Conservation (phyloP, 108 stramenopile genomes). For the Nannochloropsis salina region DNA sequence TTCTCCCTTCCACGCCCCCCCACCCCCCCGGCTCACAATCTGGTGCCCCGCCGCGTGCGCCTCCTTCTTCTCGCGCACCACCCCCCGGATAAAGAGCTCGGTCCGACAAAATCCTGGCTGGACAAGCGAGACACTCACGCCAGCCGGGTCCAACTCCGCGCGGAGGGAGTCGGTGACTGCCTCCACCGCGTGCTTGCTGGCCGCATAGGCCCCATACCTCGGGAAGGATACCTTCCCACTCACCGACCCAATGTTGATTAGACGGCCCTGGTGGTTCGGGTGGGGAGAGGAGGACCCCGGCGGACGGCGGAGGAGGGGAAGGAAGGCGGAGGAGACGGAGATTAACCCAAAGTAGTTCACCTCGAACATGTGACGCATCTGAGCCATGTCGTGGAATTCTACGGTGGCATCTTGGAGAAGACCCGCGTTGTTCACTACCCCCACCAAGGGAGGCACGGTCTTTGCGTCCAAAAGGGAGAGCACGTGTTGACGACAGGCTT, state of each 20-base stretch:
- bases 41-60: no score
- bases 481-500: neutral
- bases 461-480: neutral
- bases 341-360: constrained; percentile 20
- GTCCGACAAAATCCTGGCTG: neutral
- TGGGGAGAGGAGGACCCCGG: neutral
- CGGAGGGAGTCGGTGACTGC: constrained; percentile 22
- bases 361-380: constrained; percentile 14
- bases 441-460: neutral
- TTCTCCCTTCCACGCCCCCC: neutral
- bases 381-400: constrained; percentile 21
- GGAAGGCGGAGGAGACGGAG: neutral
- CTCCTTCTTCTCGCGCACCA: neutral
- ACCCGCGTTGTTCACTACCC: constrained; percentile 2
- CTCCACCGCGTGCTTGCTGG: constrained; percentile 23
- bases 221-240: neutral
- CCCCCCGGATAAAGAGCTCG: neutral
- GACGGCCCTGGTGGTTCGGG: neutral
- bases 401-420: neutral
- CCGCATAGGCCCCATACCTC: neutral
- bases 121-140: neutral
- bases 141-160: neutral
- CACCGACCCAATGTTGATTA: neutral
- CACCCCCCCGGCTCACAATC: neutral
- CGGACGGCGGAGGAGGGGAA: constrained; percentile 2